Conservation (phyloP, 148 eudicot species). For the Bassia scoparia region DNA sequence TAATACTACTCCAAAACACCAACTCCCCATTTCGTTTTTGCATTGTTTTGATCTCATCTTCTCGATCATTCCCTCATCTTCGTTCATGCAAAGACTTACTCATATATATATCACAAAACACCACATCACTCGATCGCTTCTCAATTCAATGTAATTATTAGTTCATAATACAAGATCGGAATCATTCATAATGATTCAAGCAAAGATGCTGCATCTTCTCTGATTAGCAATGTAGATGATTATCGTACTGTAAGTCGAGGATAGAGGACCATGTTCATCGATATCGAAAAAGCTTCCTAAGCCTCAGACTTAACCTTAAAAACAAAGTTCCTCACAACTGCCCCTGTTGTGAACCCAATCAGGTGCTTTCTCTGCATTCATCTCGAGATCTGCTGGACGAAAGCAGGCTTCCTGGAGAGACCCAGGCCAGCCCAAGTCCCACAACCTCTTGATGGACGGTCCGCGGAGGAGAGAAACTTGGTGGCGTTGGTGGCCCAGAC, state of each 20-base stretch:
- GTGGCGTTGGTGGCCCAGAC: slow-evolving; percentile 45
- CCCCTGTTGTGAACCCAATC: slow-evolving; percentile 52
- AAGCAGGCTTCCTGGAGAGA: slow-evolving; percentile 54
- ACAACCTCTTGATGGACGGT: slow-evolving; percentile 60
- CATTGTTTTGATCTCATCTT: background rate
- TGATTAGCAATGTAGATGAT: background rate
- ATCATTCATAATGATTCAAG: no score
- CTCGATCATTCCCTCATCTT: background rate
- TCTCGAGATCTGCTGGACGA: slow-evolving; percentile 73
- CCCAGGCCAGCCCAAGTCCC: slow-evolving; percentile 66
- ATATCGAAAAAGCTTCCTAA: slow-evolving; percentile 45
- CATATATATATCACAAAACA: no score
- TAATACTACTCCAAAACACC: slow-evolving; percentile 15
- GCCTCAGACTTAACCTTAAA: slow-evolving; percentile 51
- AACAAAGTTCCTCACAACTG: slow-evolving; percentile 57
- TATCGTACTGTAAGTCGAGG: slow-evolving; percentile 56
- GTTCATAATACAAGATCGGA: no score
- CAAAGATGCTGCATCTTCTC: slow-evolving; percentile 16
- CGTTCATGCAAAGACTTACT: no score
- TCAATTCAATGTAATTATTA: no score
- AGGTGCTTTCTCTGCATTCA: slow-evolving; percentile 68
- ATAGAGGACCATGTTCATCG: slow-evolving; percentile 41
- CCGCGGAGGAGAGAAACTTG: slow-evolving; percentile 57
- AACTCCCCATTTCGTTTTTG: background rate
- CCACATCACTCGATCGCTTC: no score